Evolutionary conservation across 2,329 filamentous ascomycete genomes (phyloP).

Genomic region (Lecanoromycetidae sp.): DNA sequence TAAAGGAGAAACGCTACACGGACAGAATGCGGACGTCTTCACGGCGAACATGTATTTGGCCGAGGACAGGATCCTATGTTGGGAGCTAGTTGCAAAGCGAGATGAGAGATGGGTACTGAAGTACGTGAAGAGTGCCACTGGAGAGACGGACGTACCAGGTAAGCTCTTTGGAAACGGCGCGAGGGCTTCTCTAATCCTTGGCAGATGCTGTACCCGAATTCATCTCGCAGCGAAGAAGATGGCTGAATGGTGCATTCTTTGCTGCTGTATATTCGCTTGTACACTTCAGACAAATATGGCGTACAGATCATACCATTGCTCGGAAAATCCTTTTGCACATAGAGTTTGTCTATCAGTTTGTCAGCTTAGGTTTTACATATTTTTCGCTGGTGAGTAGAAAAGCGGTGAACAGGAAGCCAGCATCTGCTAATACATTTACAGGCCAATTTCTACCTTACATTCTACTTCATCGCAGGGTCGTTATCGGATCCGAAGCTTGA

Average conservation of each 20-base stretch:
- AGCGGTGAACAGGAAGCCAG: not conserved
- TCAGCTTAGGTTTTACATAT: conserved; percentile 89
- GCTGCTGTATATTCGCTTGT: conserved; percentile 94
- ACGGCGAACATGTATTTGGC: conserved; percentile 99
- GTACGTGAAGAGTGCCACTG: conserved; percentile 91
- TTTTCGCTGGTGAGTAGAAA: conserved; percentile 58
- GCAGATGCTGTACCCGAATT: conserved; percentile 87
- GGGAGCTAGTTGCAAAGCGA: conserved; percentile 91
- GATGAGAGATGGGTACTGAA: conserved; percentile 94
- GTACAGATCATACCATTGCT: conserved; percentile 76
- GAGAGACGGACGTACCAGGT: conserved; percentile 96
- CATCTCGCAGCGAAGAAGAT: conserved; percentile 87
- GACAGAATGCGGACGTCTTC: conserved; percentile 91
- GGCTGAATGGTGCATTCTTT: conserved; percentile 98
- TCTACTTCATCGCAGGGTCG: conserved; percentile 94
- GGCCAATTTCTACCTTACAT: conserved; percentile 97
- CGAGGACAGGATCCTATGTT: conserved; percentile 96
- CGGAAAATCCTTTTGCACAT: conserved; percentile 88
- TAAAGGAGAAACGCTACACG: conserved; percentile 94
- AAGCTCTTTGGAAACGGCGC: conserved; percentile 30
- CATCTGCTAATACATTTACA: conserved; percentile 15
- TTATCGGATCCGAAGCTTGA: conserved; percentile 67
- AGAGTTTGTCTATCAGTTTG: conserved; percentile 89
- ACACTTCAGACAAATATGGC: conserved; percentile 87
- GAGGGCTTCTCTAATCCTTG: not conserved